A percentile compares a stretch with the other conserved stretches of the same genome.
Conservation (phyloP, 2,329 filamentous ascomycete species). For the Tolypocladium ovalisporum region DNA sequence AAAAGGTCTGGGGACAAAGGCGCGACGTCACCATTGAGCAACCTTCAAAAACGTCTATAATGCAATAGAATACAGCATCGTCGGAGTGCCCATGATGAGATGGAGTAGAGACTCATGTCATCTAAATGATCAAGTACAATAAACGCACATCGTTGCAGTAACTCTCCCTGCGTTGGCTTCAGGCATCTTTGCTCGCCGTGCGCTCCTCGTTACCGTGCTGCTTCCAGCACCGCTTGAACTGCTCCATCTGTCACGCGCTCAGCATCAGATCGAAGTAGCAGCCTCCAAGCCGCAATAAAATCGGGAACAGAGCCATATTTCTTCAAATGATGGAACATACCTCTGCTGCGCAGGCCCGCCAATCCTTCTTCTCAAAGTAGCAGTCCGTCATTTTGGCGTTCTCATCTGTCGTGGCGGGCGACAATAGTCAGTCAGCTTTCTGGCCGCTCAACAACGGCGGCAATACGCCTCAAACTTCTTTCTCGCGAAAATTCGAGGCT, state of each 20-base stretch:
- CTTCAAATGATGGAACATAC: constrained; percentile 39
- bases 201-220: constrained; percentile 74
- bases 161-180: not conserved
- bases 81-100: not conserved
- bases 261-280: not conserved
- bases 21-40: not conserved
- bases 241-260: constrained; percentile 58
- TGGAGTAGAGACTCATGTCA: not conserved
- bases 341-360: constrained; percentile 80
- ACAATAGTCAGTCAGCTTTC: not conserved
- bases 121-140: not conserved
- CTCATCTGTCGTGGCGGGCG: constrained; percentile 49
- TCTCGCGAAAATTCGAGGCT: not conserved
- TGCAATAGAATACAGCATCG: not conserved
- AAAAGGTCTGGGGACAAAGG: not conserved
- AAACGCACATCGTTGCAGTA: not conserved
- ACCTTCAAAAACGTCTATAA: not conserved
- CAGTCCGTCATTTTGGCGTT: constrained; percentile 89
- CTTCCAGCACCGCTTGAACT: constrained; percentile 88
- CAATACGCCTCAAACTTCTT: not conserved
- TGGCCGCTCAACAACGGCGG: not conserved
- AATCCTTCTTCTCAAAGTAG: constrained; percentile 93
- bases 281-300: not conserved
- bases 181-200: constrained; percentile 63
- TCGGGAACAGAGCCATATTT: not conserved